Evolutionary conservation across 2,329 filamentous ascomycete genomes (phyloP).

Genomic region (Diaporthe citrichinensis): DNA sequence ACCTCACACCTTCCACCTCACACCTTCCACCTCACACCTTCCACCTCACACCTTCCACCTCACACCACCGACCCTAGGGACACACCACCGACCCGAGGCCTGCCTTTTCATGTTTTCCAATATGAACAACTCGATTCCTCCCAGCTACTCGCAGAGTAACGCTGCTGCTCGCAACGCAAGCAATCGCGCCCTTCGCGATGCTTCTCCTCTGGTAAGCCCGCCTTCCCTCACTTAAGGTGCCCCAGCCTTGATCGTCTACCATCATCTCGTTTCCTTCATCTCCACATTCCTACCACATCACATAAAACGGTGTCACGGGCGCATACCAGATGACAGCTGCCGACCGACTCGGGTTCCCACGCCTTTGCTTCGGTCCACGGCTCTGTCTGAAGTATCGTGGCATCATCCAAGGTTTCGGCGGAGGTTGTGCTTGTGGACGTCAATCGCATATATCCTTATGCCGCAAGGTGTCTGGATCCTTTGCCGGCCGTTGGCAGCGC

Average conservation of each 20-base stretch:
- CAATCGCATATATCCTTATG: not conserved
- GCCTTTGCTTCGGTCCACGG: slow-evolving; percentile 1
- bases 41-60: too few relatives aligned
- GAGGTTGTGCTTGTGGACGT: not conserved
- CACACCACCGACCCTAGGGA: too few relatives aligned
- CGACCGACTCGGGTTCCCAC: not conserved
- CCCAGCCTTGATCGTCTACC: not conserved
- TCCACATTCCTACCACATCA: not conserved
- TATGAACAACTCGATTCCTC: not conserved
- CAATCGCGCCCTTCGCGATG: not conserved
- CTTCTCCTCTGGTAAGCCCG: not conserved
- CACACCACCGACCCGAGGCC: too few relatives aligned
- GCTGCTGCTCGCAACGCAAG: not conserved
- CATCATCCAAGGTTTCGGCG: not conserved
- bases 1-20: too few relatives aligned
- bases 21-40: too few relatives aligned
- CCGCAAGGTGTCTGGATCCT: not conserved
- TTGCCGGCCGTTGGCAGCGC: not conserved
- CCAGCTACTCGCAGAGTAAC: not conserved
- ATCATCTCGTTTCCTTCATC: not conserved
- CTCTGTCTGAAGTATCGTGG: not conserved
- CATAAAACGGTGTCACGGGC: not conserved
- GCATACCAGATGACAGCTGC: not conserved
- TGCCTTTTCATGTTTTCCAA: not conserved
- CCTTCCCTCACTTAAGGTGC: not conserved